Conservation (phyloP, 2,329 filamentous ascomycete genomes). For the Penicillium sp. region DNA sequence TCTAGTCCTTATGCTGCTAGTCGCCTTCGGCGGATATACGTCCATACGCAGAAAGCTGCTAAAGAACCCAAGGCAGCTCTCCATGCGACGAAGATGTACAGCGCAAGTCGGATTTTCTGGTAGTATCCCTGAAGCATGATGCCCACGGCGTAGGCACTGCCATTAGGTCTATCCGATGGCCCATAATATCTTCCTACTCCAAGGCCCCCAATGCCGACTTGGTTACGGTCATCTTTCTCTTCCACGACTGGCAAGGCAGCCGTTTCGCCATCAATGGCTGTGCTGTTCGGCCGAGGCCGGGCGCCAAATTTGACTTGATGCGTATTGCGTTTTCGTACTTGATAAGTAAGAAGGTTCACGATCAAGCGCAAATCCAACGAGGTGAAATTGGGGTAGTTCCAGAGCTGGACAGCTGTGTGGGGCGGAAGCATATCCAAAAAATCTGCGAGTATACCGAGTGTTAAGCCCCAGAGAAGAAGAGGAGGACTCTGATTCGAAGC, state of each 20-base stretch:
- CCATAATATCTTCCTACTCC: slow-evolving; percentile 42
- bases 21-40: slow-evolving; percentile 28
- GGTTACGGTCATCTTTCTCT: slow-evolving; percentile 36
- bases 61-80: slow-evolving; percentile 38
- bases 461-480: slow-evolving; percentile 71
- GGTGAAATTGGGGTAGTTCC: slow-evolving; percentile 72
- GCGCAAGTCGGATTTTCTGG: slow-evolving; percentile 43
- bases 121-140: slow-evolving; percentile 53
- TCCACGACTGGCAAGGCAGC: slow-evolving; percentile 35
- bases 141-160: slow-evolving; percentile 43
- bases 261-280: slow-evolving; percentile 40
- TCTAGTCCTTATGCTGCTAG: neutral
- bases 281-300: slow-evolving; percentile 38
- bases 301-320: slow-evolving; percentile 38
- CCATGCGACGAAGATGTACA: slow-evolving; percentile 47
- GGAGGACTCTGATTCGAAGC: slow-evolving; percentile 45
- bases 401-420: slow-evolving; percentile 63
- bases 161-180: slow-evolving; percentile 30
- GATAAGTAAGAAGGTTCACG: slow-evolving; percentile 64
- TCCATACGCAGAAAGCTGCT: slow-evolving; percentile 36
- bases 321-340: slow-evolving; percentile 59
- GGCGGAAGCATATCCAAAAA: slow-evolving; percentile 71
- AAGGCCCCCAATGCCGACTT: slow-evolving; percentile 45
- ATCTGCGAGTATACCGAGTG: slow-evolving; percentile 69
- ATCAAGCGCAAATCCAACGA: slow-evolving; percentile 64